These are phyloP conservation scores for Monilinia laxa DNA, from an alignment of 2,329 filamentous ascomycete species.

Conservation along the genomic window DNA sequence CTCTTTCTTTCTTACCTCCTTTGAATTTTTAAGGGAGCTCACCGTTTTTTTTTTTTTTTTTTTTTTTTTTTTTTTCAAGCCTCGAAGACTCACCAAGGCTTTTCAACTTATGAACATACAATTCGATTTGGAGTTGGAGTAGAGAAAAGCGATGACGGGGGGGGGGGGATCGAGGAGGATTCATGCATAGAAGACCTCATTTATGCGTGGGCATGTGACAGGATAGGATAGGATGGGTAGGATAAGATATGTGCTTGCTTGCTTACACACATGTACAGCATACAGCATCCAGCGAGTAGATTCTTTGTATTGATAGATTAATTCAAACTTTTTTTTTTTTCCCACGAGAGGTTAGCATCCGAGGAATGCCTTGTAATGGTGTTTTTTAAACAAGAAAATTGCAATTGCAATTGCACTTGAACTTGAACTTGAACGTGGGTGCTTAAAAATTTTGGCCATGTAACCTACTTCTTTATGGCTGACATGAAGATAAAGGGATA, in stretches of 20 bases:
- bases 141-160: background rate
- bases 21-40: background rate
- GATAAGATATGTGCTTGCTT: background rate
- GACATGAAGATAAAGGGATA: too few species aligned
- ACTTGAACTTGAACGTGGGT: too few species aligned
- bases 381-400: too few species aligned
- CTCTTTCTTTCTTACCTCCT: background rate
- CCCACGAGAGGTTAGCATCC: background rate
- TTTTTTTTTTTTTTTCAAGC: too few species aligned
- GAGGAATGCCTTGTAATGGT: too few species aligned
- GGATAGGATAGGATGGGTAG: background rate
- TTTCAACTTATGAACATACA: slow-evolving; percentile 17
- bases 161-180: background rate
- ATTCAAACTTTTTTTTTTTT: background rate
- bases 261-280: background rate
- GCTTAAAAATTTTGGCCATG: too few species aligned
- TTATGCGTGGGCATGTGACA: background rate
- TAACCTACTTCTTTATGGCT: too few species aligned
- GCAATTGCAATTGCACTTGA: too few species aligned
- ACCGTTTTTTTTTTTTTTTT: too few species aligned
- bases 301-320: background rate
- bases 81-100: too few species aligned
- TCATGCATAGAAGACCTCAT: background rate
- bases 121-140: background rate
- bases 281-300: background rate